phyloP scores from a whole-genome alignment of 345 rosid species.

The Sonneratia alba region DNA sequence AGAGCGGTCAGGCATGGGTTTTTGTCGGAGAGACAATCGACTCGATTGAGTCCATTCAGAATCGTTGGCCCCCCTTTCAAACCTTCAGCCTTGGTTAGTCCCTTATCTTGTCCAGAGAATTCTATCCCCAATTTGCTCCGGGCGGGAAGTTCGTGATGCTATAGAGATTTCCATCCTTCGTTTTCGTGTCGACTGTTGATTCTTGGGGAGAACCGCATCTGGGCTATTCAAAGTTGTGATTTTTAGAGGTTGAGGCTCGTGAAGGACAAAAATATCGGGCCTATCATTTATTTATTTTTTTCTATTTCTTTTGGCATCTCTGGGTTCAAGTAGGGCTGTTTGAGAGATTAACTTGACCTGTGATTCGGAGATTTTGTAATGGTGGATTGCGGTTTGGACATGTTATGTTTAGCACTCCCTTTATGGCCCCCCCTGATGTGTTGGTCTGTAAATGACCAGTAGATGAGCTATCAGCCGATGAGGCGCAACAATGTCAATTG shows the following conservation, averaged over 20 bases:
- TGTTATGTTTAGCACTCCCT: no score
- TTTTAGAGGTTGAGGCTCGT: not conserved
- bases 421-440: no score
- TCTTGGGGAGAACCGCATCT: not conserved
- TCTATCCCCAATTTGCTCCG: no score
- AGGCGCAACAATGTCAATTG: not conserved
- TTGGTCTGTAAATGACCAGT: not conserved
- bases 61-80: no score
- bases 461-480: not conserved
- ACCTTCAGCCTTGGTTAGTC: slow-evolving; percentile 43
- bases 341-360: not conserved
- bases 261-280: not conserved
- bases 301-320: not conserved
- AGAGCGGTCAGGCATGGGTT: no score
- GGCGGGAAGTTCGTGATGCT: no score
- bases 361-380: not conserved
- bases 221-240: not conserved
- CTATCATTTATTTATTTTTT: not conserved
- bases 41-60: no score
- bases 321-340: not conserved
- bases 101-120: not conserved
- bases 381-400: not conserved
- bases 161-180: no score
- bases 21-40: no score
- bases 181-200: not conserved